phyloP scores from a whole-genome alignment of 2,329 filamentous ascomycete genomes.

The Dothidotthia symphoricarpi region DNA sequence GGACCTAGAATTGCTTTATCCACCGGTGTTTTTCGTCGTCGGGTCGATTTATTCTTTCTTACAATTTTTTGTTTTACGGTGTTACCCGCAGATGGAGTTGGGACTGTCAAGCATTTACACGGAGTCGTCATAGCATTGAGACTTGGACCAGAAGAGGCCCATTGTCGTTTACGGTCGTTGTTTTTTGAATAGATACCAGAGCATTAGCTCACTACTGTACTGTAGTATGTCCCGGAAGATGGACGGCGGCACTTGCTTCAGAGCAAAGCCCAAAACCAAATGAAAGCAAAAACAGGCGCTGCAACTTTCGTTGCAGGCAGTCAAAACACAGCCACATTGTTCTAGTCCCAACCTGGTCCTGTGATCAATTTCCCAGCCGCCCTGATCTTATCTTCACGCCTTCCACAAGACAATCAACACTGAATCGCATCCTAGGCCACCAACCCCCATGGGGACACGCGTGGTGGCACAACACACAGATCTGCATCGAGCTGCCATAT shows the following conservation, averaged over 20 bases:
- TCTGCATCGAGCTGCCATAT: conserved; percentile 12
- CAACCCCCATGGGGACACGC: conserved; percentile 13
- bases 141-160: conserved; percentile 11
- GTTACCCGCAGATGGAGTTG: conserved; percentile 1
- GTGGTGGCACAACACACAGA: conserved; percentile 16
- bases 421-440: conserved; percentile 8
- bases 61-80: not conserved
- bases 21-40: conserved; percentile 19
- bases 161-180: conserved; percentile 28
- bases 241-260: conserved; percentile 16
- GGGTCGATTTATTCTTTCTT: conserved; percentile 1
- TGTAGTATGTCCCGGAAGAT: conserved; percentile 29
- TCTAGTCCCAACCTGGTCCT: no score
- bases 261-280: conserved; percentile 15
- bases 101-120: conserved; percentile 19
- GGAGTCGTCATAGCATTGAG: conserved; percentile 16
- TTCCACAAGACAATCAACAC: conserved; percentile 1
- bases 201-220: conserved; percentile 36
- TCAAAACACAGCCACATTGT: conserved; percentile 11
- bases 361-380: no score
- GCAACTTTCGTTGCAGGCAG: conserved; percentile 11
- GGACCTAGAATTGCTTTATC: conserved; percentile 20
- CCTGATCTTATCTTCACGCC: not conserved
- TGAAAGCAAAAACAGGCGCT: conserved; percentile 15
- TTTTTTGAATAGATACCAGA: conserved; percentile 40